Conservation (phyloP, 768 basidiomycete genomes). For the Udeniomyces megalosporus region DNA sequence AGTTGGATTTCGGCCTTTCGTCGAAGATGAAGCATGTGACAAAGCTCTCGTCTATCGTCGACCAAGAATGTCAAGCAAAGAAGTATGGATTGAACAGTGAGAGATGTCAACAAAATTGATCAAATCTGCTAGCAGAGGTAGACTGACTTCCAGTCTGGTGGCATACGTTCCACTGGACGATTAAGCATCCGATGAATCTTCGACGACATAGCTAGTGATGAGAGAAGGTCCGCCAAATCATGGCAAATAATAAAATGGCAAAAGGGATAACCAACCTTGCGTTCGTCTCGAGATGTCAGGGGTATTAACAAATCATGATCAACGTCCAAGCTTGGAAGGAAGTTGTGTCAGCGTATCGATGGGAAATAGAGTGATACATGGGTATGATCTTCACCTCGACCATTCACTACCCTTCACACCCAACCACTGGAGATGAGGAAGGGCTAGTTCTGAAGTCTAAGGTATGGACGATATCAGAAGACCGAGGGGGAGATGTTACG, state of each 20-base stretch:
- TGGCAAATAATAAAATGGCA: not conserved
- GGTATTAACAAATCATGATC: constrained; percentile 2
- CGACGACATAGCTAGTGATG: no score
- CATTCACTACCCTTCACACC: constrained; percentile 61
- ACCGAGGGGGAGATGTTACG: no score
- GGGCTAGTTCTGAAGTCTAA: no score
- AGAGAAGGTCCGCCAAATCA: not conserved
- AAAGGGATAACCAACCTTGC: not conserved
- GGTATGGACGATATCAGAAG: no score
- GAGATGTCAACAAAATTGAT: not conserved
- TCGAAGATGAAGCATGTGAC: constrained; percentile 10
- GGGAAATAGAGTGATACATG: not conserved
- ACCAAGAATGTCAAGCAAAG: not conserved
- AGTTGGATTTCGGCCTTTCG: constrained; percentile 10
- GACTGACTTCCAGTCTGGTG: constrained; percentile 10
- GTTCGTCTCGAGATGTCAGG: not conserved
- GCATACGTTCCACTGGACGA: not conserved
- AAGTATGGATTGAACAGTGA: not conserved
- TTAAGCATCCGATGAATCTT: constrained; percentile 4
- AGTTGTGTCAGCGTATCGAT: not conserved
- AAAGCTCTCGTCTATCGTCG: constrained; percentile 7
- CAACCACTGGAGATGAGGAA: constrained; percentile 66
- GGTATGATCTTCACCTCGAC: constrained; percentile 37
- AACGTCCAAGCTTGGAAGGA: not conserved
- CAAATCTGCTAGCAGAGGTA: no score